Evolutionary conservation across 2,329 filamentous ascomycete species (phyloP).

Genomic region (Ceratocystis cacaofunesta): DNA sequence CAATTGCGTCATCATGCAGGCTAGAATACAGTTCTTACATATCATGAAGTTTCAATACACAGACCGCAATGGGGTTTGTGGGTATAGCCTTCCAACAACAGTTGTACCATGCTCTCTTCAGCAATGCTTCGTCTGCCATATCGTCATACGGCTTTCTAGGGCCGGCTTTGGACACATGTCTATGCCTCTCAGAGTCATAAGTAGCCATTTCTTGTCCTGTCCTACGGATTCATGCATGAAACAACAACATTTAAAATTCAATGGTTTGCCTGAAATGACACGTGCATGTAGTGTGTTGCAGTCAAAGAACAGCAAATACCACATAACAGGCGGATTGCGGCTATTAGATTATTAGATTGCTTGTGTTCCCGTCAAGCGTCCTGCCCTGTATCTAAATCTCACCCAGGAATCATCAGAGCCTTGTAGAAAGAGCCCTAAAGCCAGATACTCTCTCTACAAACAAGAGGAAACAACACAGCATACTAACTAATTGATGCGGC

Average conservation of each 20-base stretch:
- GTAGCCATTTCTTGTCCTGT: background rate
- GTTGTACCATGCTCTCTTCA: background rate
- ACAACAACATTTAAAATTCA: background rate
- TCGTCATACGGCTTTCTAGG: background rate
- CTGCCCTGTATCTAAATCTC: background rate
- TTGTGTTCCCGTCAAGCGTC: background rate
- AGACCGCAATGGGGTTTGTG: constrained; percentile 3
- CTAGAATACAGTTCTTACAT: background rate
- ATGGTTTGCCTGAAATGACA: background rate
- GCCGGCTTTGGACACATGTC: background rate
- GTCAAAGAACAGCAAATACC: background rate
- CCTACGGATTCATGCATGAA: background rate
- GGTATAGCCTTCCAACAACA: background rate
- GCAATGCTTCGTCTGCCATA: too few relatives aligned
- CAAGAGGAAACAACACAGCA: background rate
- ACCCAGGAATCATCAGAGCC: background rate
- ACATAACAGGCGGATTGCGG: background rate
- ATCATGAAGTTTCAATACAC: background rate
- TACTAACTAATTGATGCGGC: background rate
- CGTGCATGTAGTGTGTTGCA: background rate
- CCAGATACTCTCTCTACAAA: background rate
- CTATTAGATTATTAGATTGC: background rate
- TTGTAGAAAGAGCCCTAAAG: background rate
- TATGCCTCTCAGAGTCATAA: background rate
- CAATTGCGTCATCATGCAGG: constrained; percentile 1